phyloP scores from a whole-genome alignment of 1,139 yeast species.

The Lodderomyces theae region DNA sequence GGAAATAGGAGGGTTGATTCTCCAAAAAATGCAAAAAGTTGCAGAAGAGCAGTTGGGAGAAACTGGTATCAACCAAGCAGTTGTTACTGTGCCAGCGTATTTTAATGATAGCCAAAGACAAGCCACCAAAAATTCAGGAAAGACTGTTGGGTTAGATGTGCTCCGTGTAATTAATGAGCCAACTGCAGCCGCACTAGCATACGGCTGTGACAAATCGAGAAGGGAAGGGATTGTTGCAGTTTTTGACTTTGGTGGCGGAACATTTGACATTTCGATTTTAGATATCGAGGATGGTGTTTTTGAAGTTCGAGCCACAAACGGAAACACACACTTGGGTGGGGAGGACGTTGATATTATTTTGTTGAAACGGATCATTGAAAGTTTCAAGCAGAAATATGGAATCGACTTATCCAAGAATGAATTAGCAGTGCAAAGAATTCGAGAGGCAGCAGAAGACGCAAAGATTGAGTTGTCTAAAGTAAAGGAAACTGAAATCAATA shows the following conservation, averaged over 20 bases:
- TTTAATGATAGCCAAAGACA: constrained; percentile 77
- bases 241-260: constrained; percentile 81
- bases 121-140: constrained; percentile 73
- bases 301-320: constrained; percentile 80
- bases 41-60: constrained; percentile 48
- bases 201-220: constrained; percentile 55
- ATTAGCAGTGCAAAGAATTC: constrained; percentile 60
- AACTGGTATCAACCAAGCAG: constrained; percentile 41
- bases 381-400: constrained; percentile 44
- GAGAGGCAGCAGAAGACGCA: constrained; percentile 69
- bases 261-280: constrained; percentile 75
- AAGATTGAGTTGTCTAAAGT: constrained; percentile 70
- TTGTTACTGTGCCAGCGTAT: constrained; percentile 78
- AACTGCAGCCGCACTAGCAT: constrained; percentile 80
- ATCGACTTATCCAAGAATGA: constrained; percentile 43
- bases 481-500: constrained; percentile 50
- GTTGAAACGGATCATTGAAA: constrained; percentile 49
- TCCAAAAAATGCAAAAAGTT: constrained; percentile 53
- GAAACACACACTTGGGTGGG: constrained; percentile 82
- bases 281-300: constrained; percentile 81
- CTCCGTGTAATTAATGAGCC: constrained; percentile 75
- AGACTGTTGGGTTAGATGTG: constrained; percentile 62
- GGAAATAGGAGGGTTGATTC: constrained; percentile 52
- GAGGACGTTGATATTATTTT: constrained; percentile 73
- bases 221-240: constrained; percentile 67